These are phyloP conservation scores for Amylostereum chailletii DNA, from an alignment of 1,284 basidiomycete species.

Conservation along the genomic window DNA sequence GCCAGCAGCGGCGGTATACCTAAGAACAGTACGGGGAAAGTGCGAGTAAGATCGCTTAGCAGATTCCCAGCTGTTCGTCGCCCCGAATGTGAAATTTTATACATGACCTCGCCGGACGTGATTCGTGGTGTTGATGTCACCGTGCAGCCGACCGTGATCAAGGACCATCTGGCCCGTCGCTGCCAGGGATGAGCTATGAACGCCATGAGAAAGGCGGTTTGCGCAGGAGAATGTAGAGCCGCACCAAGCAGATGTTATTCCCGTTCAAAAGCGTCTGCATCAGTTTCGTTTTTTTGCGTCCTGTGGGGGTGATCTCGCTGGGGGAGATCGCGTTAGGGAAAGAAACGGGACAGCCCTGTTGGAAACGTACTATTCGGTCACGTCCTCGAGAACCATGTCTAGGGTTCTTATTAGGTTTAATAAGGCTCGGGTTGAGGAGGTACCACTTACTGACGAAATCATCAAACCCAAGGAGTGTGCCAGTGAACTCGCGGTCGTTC, in stretches of 20 bases:
- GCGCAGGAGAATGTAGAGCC: conserved; percentile 11
- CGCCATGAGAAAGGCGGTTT: background rate
- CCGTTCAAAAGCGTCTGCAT: conserved; percentile 93
- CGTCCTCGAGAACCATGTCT: conserved; percentile 99
- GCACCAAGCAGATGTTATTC: conserved; percentile 97
- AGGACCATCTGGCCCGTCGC: conserved; percentile 55
- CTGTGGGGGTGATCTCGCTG: conserved; percentile 82
- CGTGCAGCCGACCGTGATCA: conserved; percentile 7
- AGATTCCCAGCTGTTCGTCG: no score
- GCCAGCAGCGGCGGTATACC: no score
- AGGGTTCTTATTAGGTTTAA: background rate
- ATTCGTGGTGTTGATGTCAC: no score
- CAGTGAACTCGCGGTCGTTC: conserved; percentile 90
- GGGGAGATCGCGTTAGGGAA: background rate
- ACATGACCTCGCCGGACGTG: no score
- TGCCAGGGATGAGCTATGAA: conserved; percentile 67
- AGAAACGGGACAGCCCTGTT: conserved; percentile 8
- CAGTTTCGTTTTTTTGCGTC: conserved; percentile 76
- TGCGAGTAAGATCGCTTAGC: no score
- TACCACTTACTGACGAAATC: conserved; percentile 95
- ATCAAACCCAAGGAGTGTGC: conserved; percentile 94
- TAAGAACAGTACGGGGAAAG: no score
- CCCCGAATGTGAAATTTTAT: no score
- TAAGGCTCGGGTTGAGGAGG: background rate
- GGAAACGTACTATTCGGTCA: conserved; percentile 85